These are phyloP conservation scores for Aspergillus neotritici DNA, from an alignment of 2,329 filamentous ascomycete genomes.

Conservation along the genomic window DNA sequence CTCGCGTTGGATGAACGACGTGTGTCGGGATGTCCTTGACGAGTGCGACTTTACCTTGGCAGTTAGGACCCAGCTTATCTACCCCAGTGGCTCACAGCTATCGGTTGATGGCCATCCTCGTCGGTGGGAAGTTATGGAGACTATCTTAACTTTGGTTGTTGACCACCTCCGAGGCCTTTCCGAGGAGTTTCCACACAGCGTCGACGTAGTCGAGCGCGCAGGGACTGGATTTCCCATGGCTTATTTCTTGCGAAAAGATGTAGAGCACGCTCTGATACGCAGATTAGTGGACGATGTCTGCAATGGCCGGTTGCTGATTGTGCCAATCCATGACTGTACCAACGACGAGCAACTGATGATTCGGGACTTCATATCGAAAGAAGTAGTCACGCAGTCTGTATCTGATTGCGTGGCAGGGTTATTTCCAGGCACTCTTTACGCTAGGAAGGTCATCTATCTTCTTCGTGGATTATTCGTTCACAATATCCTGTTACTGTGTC, in stretches of 20 bases:
- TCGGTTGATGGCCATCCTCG: slow-evolving; percentile 50
- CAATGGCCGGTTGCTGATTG: slow-evolving; percentile 21
- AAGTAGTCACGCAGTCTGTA: slow-evolving; percentile 14
- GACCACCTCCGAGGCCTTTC: slow-evolving; percentile 34
- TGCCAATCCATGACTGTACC: slow-evolving; percentile 19
- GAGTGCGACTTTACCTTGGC: slow-evolving; percentile 57
- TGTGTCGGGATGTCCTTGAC: slow-evolving; percentile 58
- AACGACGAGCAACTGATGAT: slow-evolving; percentile 21
- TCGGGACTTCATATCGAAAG: slow-evolving; percentile 27
- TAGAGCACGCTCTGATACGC: slow-evolving; percentile 42
- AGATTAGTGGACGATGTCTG: slow-evolving; percentile 41
- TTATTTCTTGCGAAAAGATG: slow-evolving; percentile 49
- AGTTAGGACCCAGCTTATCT: slow-evolving; percentile 53
- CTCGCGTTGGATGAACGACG: slow-evolving; percentile 46
- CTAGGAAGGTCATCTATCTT: slow-evolving; percentile 44
- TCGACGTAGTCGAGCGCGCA: slow-evolving; percentile 45
- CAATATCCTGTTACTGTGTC: slow-evolving; percentile 53
- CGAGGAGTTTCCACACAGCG: slow-evolving; percentile 37
- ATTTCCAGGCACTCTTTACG: slow-evolving; percentile 28
- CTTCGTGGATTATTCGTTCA: slow-evolving; percentile 59
- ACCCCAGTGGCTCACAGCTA: slow-evolving; percentile 48
- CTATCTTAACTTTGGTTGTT: slow-evolving; percentile 39
- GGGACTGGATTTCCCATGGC: slow-evolving; percentile 50
- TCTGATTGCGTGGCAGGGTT: slow-evolving; percentile 18
- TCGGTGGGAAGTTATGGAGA: slow-evolving; percentile 47